Conservation (phyloP, 495 filamentous ascomycete genomes). For the Achaetomiella virescens region DNA sequence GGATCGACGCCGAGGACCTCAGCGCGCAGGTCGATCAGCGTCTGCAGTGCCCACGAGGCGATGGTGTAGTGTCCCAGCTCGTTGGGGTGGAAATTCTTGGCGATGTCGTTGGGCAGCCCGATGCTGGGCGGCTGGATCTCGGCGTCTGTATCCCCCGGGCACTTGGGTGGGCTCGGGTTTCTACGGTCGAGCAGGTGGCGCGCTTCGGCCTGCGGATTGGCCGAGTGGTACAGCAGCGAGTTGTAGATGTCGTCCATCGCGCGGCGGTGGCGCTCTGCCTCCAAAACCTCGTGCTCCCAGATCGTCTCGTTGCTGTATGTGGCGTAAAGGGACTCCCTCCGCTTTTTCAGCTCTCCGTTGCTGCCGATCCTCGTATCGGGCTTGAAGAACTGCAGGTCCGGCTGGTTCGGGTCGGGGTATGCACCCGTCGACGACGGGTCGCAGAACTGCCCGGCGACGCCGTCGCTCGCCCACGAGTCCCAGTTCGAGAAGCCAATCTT, state of each 20-base stretch:
- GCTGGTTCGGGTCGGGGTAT: slow-evolving; percentile 23
- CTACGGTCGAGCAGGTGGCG: slow-evolving; percentile 6
- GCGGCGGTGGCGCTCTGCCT: not conserved
- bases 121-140: slow-evolving; percentile 1
- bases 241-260: slow-evolving; percentile 8
- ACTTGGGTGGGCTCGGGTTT: slow-evolving; percentile 4
- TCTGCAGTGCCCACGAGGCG: slow-evolving; percentile 17
- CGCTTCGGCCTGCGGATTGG: slow-evolving; percentile 11
- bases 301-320: not conserved
- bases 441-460: slow-evolving; percentile 25
- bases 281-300: not conserved
- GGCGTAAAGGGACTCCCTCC: not conserved
- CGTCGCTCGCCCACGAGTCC: slow-evolving; percentile 14
- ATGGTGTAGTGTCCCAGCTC: slow-evolving; percentile 19
- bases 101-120: slow-evolving; percentile 21
- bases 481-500: slow-evolving; percentile 22
- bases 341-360: not conserved
- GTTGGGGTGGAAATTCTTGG: slow-evolving; percentile 29
- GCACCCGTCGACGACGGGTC: slow-evolving; percentile 6
- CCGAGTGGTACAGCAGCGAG: slow-evolving; percentile 5
- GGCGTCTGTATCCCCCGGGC: slow-evolving; percentile 8
- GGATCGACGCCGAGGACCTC: slow-evolving; percentile 4
- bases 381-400: slow-evolving; percentile 23
- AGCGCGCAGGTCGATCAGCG: slow-evolving; percentile 10
- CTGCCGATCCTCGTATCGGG: not conserved